phyloP scores from a whole-genome alignment of 768 basidiomycete genomes.

The Podaxis carcinomalis region DNA sequence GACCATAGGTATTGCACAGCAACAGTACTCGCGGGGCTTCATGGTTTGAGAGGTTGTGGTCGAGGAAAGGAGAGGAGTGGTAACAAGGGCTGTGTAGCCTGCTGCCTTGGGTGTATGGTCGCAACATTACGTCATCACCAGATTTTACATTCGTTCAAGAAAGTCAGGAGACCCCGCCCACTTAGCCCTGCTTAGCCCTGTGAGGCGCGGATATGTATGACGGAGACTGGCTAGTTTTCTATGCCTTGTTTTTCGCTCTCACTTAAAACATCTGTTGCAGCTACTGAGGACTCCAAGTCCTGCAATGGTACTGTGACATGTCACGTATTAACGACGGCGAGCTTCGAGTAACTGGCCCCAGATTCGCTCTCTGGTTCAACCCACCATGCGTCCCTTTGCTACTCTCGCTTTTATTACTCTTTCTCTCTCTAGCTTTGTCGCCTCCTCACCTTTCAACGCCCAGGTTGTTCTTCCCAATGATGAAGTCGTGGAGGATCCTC shows the following conservation, averaged over 20 bases:
- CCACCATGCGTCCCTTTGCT: constrained; percentile 11
- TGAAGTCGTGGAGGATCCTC: constrained; percentile 18
- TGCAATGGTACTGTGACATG: not conserved
- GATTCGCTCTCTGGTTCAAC: not conserved
- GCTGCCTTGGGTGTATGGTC: not conserved
- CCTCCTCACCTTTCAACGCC: constrained; percentile 16
- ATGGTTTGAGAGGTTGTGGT: constrained; percentile 36
- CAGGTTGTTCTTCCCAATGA: constrained; percentile 14
- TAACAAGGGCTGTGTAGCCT: constrained; percentile 9
- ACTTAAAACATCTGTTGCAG: no score
- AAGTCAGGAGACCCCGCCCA: not conserved
- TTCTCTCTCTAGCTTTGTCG: constrained; percentile 14
- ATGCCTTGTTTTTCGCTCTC: no score
- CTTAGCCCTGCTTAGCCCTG: not conserved
- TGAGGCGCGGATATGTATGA: no score
- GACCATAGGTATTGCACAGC: constrained; percentile 86
- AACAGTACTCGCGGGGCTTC: constrained; percentile 86
- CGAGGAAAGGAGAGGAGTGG: constrained; percentile 16
- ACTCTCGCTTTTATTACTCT: not conserved
- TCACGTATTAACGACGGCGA: not conserved
- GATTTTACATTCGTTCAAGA: not conserved
- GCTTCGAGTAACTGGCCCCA: not conserved
- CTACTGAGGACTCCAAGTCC: no score
- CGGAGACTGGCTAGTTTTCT: no score
- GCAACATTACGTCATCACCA: constrained; percentile 2